phyloP scores from a whole-genome alignment of 1,284 basidiomycete species.

The Rhodotorula glutinis region DNA sequence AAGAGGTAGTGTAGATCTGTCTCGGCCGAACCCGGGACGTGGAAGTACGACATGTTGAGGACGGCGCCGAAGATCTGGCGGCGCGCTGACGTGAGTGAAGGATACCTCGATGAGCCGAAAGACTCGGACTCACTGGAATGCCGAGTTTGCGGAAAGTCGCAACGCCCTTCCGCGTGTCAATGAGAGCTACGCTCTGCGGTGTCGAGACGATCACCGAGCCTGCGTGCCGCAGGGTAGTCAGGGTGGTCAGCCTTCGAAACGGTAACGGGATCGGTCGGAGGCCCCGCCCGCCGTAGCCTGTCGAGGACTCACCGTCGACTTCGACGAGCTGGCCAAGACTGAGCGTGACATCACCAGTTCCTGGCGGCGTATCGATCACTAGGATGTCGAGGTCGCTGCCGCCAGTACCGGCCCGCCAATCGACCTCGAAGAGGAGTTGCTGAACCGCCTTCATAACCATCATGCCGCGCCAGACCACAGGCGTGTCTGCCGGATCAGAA shows the following conservation, averaged over 20 bases:
- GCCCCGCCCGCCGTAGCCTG: background rate
- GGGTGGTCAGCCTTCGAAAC: background rate
- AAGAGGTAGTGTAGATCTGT: conserved; percentile 66
- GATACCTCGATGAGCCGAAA: no score
- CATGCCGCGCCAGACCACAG: conserved; percentile 91
- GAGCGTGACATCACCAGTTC: conserved; percentile 92
- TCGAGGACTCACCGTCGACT: conserved; percentile 65
- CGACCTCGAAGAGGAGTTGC: conserved; percentile 92
- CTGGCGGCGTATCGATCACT: conserved; percentile 95
- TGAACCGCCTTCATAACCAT: conserved; percentile 99
- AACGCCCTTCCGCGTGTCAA: conserved; percentile 89
- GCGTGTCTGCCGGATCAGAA: conserved; percentile 60
- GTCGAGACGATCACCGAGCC: conserved; percentile 91
- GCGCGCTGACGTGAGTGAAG: background rate
- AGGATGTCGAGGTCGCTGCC: conserved; percentile 69
- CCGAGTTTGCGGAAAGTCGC: conserved; percentile 87
- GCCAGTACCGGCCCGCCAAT: conserved; percentile 61
- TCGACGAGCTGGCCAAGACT: conserved; percentile 85
- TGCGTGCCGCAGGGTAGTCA: conserved; percentile 44
- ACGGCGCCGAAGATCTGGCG: conserved; percentile 78
- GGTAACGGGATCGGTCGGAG: background rate
- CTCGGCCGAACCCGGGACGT: conserved; percentile 63
- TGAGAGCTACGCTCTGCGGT: conserved; percentile 88
- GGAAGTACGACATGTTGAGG: conserved; percentile 85
- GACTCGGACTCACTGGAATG: conserved; percentile 63